phyloP scores from a whole-genome alignment of 768 basidiomycete species.

The Clathrus columnatus region DNA sequence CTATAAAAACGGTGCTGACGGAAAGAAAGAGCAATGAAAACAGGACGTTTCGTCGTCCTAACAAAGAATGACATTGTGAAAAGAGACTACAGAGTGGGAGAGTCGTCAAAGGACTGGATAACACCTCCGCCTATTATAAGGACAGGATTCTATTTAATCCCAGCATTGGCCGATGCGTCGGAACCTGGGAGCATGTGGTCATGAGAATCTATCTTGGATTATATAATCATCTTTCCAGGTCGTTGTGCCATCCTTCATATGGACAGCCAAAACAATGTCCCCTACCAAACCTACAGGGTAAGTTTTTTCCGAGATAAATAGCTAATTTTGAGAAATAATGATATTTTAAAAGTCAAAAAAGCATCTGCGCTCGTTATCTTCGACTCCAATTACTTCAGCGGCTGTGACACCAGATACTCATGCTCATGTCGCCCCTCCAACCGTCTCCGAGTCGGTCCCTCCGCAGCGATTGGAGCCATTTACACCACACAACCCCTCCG shows the following conservation, averaged over 20 bases:
- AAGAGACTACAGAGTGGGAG: neutral
- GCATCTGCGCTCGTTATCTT: conserved; percentile 34
- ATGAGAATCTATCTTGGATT: neutral
- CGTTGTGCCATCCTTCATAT: neutral
- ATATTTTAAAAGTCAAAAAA: conserved; percentile 33
- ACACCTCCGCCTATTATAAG: neutral
- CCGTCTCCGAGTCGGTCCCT: neutral
- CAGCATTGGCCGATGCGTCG: neutral
- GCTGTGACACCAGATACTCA: neutral
- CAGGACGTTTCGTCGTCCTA: neutral
- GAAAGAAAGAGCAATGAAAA: neutral
- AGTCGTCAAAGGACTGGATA: neutral
- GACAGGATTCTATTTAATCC: neutral
- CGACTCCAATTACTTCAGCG: conserved; percentile 5
- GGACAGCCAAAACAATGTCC: conserved; percentile 22
- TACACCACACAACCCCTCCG: neutral
- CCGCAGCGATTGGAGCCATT: neutral
- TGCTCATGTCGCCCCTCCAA: neutral
- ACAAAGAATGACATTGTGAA: conserved; percentile 2
- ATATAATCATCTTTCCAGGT: too few relatives aligned
- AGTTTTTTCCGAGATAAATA: conserved; percentile 1
- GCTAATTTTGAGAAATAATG: neutral
- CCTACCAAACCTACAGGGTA: conserved; percentile 45
- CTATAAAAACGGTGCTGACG: conserved; percentile 1
- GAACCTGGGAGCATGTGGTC: neutral